Base-by-base conservation (phyloP, 768 basidiomycete genomes). In the Kondoa malvinella region DNA sequence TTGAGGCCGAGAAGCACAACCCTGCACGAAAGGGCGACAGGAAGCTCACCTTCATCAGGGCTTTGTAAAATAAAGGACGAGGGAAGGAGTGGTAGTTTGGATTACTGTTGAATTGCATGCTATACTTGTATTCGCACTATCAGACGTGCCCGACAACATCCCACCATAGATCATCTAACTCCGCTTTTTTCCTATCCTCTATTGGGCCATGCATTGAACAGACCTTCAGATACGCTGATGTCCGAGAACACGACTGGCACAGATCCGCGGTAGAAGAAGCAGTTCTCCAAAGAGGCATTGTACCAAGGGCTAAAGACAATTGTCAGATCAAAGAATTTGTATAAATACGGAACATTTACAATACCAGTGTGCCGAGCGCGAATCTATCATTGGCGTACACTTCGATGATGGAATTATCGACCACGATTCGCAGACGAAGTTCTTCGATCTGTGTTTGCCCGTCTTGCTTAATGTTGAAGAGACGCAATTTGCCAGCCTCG, bases 1-100 rank as follows among this genome's bases (percentile, higher is more conserved):
- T 69, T 34, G 68, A 57, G 30, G 68, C 65, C 3, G 68, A 69
- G 68, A 27, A 50, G 17, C 50, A 32, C 29, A 60, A 59, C 15
- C 26, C 40, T 2, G 67, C 29, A 17, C 29, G 68, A 3, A 30
- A 57, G 4, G 68, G 68, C 16, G 68, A 69, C 34, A 17, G 57
- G 26, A 69, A 69, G 57, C 3, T 25, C n/a, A 69, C 68, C n/a
- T 69, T 69, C 34, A 69, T 69, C 57, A 50, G 63, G 15, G 40
- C 34, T 3, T 31, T 69, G 1, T 69, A 25, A 68, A 50, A 61
- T 65, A 65, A n/a, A 65, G 64, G n/a, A n/a, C n/a, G n/a, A n/a
- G n/a, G n/a, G n/a, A n/a, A n/a, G n/a, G n/a, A n/a, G n/a, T n/a
- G n/a, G n/a, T n/a, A n/a, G n/a, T n/a, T n/a, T n/a, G n/a, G n/a